Base-by-base conservation (phyloP, 2,329 filamentous ascomycete species). In the Ophiocordyceps australis region DNA sequence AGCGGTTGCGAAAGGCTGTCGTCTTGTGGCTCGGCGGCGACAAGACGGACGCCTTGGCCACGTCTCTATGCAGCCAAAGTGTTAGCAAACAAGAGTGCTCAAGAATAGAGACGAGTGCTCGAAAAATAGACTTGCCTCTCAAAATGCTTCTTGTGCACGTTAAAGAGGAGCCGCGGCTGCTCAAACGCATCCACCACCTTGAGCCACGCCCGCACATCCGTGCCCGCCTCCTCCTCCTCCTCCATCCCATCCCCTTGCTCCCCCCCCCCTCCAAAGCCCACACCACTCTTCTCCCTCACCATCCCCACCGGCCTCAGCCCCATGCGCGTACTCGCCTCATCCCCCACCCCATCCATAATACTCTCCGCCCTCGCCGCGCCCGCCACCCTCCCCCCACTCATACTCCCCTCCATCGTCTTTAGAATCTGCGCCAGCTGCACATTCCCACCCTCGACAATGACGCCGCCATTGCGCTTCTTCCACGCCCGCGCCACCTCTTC, bases 401-500 rank as follows among this genome's bases (percentile, higher is more conserved):
- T 93, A 40, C 77, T 82, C 0, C 79, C 75, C 47, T 93, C 85
- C 10, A 98, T 45, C 0, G 70, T 73, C 49, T 80, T 82, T 22
- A 98, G 54, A 18, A 98, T 91, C 16, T 74, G 66, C 40, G 78
- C 83, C 32, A 98, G 57, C 38, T 77, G 70, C 20, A 74, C 66
- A 39, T 70, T 76, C 7, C 64, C 62, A 15, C 86, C 86, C 27
- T 94, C 82, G 3, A 98, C 79, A 35, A 98, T 92, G 28, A 93
- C 79, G 14, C 80, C 80, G 2, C 82, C 82, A 44, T 80, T 83
- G 31, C 76, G 65, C 37, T 75, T 80, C 56, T 94, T 95, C 91
- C 89, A 98, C 37, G 69, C 68, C 47, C 79, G 77, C 2, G 89
- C 85, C 7, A 85, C 71, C 49, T 95, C 89, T 41, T 98, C 89